A percentile compares a stretch with the other conserved stretches of the same genome.
Evolutionary conservation across 23 red algal species (phyloP).

Genomic region (Gracilaria caudata): DNA sequence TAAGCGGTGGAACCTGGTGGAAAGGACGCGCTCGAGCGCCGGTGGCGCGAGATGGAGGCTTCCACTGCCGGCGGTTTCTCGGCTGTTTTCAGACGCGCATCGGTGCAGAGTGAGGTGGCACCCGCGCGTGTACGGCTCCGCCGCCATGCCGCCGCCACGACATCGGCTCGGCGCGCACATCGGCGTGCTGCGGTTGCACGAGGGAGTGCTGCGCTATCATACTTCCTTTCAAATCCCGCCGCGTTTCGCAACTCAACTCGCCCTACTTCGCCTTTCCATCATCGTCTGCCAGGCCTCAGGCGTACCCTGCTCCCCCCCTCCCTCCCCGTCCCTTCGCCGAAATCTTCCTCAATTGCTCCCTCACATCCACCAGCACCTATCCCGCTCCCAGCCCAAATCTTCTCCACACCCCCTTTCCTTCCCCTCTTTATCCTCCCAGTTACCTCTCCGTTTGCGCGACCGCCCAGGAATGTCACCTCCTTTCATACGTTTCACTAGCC

Average conservation of each 20-base stretch:
- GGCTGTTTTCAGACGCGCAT: no score
- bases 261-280: not conserved
- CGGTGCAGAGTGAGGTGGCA: not conserved
- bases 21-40: not conserved
- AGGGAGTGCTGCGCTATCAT: not conserved
- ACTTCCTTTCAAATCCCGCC: slow-evolving; percentile 9
- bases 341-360: not conserved
- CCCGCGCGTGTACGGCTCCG: no score
- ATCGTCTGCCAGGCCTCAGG: not conserved
- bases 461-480: slow-evolving; percentile 24
- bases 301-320: not conserved
- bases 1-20: not conserved
- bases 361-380: not conserved
- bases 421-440: not conserved
- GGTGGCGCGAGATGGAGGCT: no score
- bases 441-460: not conserved
- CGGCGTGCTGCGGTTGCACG: not conserved
- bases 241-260: not conserved
- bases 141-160: slow-evolving; percentile 1
- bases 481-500: slow-evolving; percentile 19
- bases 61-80: no score
- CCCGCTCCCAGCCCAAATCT: not conserved
- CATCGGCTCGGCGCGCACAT: not conserved
- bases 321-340: not conserved
- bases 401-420: not conserved